Conservation (phyloP, 2,329 filamentous ascomycete species). For the Fusarium nurragi region DNA sequence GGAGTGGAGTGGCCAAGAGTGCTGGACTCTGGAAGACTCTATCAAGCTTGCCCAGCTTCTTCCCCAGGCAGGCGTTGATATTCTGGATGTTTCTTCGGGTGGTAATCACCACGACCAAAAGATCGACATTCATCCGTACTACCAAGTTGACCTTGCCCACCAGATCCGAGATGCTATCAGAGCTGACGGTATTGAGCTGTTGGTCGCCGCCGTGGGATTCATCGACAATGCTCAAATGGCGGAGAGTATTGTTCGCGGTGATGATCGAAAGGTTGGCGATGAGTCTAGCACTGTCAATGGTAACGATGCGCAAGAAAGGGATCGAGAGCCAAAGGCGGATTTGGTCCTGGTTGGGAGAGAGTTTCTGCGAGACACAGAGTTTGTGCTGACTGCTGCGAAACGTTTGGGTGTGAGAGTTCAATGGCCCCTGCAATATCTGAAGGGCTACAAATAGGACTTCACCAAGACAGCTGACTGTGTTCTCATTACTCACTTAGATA, state of each 20-base stretch:
- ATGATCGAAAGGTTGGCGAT: accelerated
- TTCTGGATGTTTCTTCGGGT: conserved; percentile 82
- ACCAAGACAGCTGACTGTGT: no score
- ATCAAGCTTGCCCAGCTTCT: conserved; percentile 59
- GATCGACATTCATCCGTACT: conserved; percentile 69
- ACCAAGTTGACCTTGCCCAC: conserved; percentile 78
- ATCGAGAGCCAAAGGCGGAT: conserved; percentile 63
- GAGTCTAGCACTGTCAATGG: background rate
- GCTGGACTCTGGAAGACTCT: conserved; percentile 72
- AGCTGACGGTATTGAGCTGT: conserved; percentile 59
- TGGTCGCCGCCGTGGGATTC: conserved; percentile 77
- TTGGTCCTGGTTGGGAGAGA: conserved; percentile 76
- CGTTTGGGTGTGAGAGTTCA: conserved; percentile 74
- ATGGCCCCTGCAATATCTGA: conserved; percentile 73
- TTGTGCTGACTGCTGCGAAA: conserved; percentile 77
- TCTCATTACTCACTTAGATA: no score
- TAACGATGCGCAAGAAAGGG: conserved; percentile 54
- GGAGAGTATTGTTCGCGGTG: conserved; percentile 28
- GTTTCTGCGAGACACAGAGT: conserved; percentile 83
- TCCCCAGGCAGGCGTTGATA: conserved; percentile 77
- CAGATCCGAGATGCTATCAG: conserved; percentile 73
- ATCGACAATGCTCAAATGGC: conserved; percentile 77
- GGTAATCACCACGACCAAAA: conserved; percentile 72
- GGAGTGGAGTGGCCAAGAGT: conserved; percentile 55
- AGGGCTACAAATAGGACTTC: background rate